Percentiles rank a stretch among this genome's conserved stretches.
Conservation (phyloP, 768 basidiomycete genomes). For the Russula sp. region DNA sequence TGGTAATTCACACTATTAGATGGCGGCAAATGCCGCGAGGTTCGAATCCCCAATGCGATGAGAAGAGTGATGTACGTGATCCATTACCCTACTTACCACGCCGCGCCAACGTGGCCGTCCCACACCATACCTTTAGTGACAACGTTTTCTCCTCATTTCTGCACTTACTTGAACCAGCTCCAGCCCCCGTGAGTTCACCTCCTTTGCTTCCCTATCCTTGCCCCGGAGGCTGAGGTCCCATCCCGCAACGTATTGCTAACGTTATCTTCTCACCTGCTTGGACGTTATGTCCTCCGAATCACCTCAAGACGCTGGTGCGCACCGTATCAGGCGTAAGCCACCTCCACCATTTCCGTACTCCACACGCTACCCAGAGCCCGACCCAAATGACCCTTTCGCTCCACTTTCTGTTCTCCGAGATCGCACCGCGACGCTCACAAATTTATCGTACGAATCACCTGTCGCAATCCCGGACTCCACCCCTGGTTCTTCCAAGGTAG, state of each 20-base stretch:
- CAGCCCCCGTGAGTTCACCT: neutral
- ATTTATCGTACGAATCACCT: constrained; percentile 6
- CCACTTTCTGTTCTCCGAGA: constrained; percentile 60
- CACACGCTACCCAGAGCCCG: constrained; percentile 56
- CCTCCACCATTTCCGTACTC: constrained; percentile 47
- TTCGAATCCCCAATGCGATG: neutral
- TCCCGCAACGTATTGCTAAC: neutral
- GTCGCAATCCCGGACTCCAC: constrained; percentile 3
- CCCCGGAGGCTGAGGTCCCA: neutral
- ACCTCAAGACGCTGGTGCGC: constrained; percentile 2
- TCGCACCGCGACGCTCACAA: constrained; percentile 30
- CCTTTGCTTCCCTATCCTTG: neutral
- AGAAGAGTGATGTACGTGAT: constrained; percentile 13
- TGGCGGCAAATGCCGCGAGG: constrained; percentile 7
- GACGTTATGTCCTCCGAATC: constrained; percentile 9
- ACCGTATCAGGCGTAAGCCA: constrained; percentile 48
- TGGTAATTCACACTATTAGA: neutral
- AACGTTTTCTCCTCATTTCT: constrained; percentile 19
- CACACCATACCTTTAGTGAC: constrained; percentile 6
- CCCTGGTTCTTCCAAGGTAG: constrained; percentile 5
- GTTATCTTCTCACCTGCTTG: neutral
- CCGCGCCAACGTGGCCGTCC: constrained; percentile 15
- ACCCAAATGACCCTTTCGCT: constrained; percentile 65
- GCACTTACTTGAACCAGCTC: constrained; percentile 16
- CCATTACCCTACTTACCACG: constrained; percentile 13